phyloP scores from a whole-genome alignment of 2,329 filamentous ascomycete genomes.

The Alternaria solani region DNA sequence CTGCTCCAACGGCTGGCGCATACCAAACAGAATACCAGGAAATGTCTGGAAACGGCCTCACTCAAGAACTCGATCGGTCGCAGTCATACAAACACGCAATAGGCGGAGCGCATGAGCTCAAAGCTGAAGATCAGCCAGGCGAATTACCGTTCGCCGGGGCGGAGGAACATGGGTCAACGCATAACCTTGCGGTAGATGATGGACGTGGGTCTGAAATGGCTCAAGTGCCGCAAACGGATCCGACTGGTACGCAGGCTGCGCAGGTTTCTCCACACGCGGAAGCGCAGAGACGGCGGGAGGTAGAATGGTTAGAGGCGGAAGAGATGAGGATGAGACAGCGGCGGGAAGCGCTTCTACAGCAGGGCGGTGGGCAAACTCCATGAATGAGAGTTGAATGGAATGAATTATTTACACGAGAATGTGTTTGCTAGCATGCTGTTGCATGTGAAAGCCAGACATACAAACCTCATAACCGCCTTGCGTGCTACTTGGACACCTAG shows the following conservation, averaged over 20 bases:
- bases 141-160: background rate
- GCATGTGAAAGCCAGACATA: too few species aligned
- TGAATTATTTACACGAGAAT: too few species aligned
- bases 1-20: background rate
- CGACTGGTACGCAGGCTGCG: background rate
- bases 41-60: background rate
- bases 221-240: background rate
- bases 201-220: too few species aligned
- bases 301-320: constrained; percentile 20
- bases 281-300: constrained; percentile 10
- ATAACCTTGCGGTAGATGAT: background rate
- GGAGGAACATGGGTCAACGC: background rate
- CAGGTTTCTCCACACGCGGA: constrained; percentile 1
- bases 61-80: background rate
- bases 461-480: too few species aligned
- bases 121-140: background rate
- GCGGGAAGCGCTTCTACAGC: constrained; percentile 4
- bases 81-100: background rate
- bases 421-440: too few species aligned
- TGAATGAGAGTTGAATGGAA: too few species aligned
- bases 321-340: constrained; percentile 15
- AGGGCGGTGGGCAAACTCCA: background rate
- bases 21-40: background rate
- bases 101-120: background rate
- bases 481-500: too few species aligned